Base-by-base conservation (phyloP, 192 early-diverging fungal genomes). In the Backusella liffmaniae region DNA sequence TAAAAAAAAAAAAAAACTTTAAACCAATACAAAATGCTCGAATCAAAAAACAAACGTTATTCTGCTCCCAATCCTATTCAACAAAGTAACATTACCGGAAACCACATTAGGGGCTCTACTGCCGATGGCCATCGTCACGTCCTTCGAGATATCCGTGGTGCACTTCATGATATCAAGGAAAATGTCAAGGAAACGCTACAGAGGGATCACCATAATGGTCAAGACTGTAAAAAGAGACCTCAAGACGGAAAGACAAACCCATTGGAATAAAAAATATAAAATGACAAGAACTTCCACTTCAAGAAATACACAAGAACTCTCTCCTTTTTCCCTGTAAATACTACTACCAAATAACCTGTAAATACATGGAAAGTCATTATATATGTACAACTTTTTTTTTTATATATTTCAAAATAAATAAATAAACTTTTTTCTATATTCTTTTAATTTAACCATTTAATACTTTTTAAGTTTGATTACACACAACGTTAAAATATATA, bases 91-190 rank as follows among this genome's bases (percentile, higher is more conserved):
- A 1, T 29, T 62, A 62, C 56, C 2, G 56, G 56, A 62, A 62
- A 62, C 9, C 56, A 62, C 56, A 62, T 62, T 12, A 62, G 56
- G 13, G 56, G 56, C 9, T 62, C 56, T 13, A 62, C 56, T 62
- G 56, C 56, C 4, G 56, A 62, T 62, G 56, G 56, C 0, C 56
- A 62, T 62, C 56, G 26, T 4, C 56, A 62, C 12, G 56, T 62
- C 23, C 26, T 62, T 29, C 21, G 56, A 29, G 56, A 62, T 62
- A 62, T 62, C 26, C 56, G 56, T 2, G 26, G 56, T 29, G 56
- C 56, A 62, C 10, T 62, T 29, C 56, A 62, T 62, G 56, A 29
- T 62, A 62, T 62, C 56, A 62, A 62, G 56, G 56, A 62, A 62
- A 62, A 29, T 10, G 56, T 62, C 21, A 62, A 62, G 56, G 56